Percentiles rank a stretch among this genome's conserved stretches.
Conservation (phyloP, 495 filamentous ascomycete species). For the Xylaria intraflava region DNA sequence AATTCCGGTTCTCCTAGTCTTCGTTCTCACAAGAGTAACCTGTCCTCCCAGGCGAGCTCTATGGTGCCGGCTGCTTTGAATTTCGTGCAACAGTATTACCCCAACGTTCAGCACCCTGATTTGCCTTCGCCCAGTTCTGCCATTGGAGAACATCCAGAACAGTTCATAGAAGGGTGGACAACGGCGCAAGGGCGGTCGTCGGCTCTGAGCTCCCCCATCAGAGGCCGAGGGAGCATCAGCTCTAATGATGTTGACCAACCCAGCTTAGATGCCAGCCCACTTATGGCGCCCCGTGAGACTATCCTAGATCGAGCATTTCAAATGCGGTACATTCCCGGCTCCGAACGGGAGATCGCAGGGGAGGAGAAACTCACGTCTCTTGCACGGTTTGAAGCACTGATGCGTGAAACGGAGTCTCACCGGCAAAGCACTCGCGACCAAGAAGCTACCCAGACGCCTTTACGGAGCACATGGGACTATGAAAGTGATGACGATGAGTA, state of each 20-base stretch:
- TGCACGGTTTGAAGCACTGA: conserved; percentile 53
- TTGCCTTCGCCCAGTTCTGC: conserved; percentile 47
- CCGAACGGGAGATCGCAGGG: conserved; percentile 36
- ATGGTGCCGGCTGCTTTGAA: conserved; percentile 33
- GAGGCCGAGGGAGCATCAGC: conserved; percentile 37
- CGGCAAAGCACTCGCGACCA: conserved; percentile 25
- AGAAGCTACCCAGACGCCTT: conserved; percentile 14
- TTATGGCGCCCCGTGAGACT: conserved; percentile 46
- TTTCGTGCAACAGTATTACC: conserved; percentile 35
- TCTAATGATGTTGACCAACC: conserved; percentile 22
- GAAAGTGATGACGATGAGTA: conserved; percentile 28
- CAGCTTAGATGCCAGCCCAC: conserved; percentile 31
- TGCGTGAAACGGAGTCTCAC: conserved; percentile 47
- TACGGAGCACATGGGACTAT: conserved; percentile 45
- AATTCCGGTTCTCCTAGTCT: conserved; percentile 45
- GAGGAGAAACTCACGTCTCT: conserved; percentile 52
- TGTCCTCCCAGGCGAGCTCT: conserved; percentile 45
- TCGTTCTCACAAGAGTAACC: conserved; percentile 46
- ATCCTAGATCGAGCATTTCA: conserved; percentile 56
- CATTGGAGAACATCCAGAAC: conserved; percentile 45
- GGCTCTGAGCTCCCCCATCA: conserved; percentile 41
- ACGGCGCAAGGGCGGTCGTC: conserved; percentile 50
- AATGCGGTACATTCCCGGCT: conserved; percentile 48
- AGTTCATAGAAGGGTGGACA: conserved; percentile 53
- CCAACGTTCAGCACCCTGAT: conserved; percentile 38